These are phyloP conservation scores for Agrocybe praecox DNA, from an alignment of 768 basidiomycete genomes.

Conservation along the genomic window DNA sequence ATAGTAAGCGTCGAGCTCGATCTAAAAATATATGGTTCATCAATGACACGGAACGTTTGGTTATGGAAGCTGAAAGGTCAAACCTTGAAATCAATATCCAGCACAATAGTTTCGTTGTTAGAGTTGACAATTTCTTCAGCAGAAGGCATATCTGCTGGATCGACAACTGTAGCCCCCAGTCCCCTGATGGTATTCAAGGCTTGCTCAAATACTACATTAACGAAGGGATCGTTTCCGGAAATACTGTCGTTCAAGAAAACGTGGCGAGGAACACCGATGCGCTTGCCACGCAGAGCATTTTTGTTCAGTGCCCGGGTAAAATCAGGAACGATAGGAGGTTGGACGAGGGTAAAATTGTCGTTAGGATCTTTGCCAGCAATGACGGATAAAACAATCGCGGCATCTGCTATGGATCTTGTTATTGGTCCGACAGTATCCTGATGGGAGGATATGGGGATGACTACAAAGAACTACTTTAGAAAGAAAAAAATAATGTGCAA, in stretches of 20 bases:
- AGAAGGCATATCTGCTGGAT: conserved; percentile 63
- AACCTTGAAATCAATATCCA: conserved; percentile 64
- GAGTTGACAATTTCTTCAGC: conserved; percentile 49
- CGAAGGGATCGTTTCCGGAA: conserved; percentile 33
- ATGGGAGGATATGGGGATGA: conserved; percentile 57
- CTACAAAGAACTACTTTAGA: conserved; percentile 24
- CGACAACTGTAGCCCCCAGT: conserved; percentile 56
- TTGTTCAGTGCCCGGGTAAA: conserved; percentile 53
- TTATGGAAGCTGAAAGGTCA: neutral
- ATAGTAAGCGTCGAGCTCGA: conserved; percentile 55
- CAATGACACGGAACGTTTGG: neutral
- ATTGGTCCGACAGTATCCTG: conserved; percentile 66
- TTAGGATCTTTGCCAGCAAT: conserved; percentile 59
- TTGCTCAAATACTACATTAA: conserved; percentile 40
- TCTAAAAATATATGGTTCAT: conserved; percentile 29
- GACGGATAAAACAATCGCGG: conserved; percentile 54
- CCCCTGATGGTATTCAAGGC: conserved; percentile 37
- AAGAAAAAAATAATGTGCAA: neutral
- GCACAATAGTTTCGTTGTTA: conserved; percentile 56
- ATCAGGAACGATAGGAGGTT: conserved; percentile 55
- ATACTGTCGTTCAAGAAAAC: conserved; percentile 36
- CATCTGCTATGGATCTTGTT: conserved; percentile 53
- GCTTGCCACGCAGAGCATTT: conserved; percentile 49
- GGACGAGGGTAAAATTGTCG: conserved; percentile 55
- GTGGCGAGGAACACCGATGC: conserved; percentile 55